Percentiles rank a stretch among this genome's conserved stretches.
These are phyloP conservation scores for Macrolepiota dolichaula DNA, from an alignment of 768 basidiomycete genomes.

Conservation along the genomic window DNA sequence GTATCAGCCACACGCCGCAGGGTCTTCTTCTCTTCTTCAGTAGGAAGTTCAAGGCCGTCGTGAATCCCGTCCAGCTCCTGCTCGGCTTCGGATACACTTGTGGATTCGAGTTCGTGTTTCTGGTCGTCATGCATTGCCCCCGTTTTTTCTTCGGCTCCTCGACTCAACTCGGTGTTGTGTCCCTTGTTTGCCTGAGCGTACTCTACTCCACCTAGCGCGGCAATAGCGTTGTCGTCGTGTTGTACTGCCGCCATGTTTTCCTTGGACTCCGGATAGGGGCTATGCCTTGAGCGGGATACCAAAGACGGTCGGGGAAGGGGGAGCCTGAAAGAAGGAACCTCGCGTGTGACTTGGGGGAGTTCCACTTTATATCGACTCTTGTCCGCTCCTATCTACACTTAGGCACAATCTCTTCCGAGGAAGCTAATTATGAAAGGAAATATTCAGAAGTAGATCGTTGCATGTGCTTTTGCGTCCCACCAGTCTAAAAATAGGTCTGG, in stretches of 20 bases:
- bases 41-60: conserved; percentile 61
- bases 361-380: not conserved
- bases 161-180: not conserved
- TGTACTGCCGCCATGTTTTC: conserved; percentile 1
- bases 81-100: not conserved
- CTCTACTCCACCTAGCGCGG: conserved; percentile 16
- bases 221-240: conserved; percentile 9
- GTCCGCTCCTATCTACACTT: not conserved
- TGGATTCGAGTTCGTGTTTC: conserved; percentile 13
- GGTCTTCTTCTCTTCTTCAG: conserved; percentile 54
- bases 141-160: conserved; percentile 14
- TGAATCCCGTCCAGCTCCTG: conserved; percentile 31
- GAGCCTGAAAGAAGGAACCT: not conserved
- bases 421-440: not conserved
- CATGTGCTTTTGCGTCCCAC: conserved; percentile 6
- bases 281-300: not conserved
- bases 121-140: not conserved
- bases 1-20: conserved; percentile 59
- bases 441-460: not conserved
- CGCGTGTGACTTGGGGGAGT: not conserved
- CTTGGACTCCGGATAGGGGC: not conserved
- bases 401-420: not conserved
- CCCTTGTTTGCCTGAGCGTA: conserved; percentile 11
- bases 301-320: not conserved
- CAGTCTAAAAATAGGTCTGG: conserved; percentile 4